A percentile compares a stretch with the other conserved stretches of the same genome.
phyloP scores from a whole-genome alignment of 1,139 yeast genomes.

The Sugiyamaella pinicola region DNA sequence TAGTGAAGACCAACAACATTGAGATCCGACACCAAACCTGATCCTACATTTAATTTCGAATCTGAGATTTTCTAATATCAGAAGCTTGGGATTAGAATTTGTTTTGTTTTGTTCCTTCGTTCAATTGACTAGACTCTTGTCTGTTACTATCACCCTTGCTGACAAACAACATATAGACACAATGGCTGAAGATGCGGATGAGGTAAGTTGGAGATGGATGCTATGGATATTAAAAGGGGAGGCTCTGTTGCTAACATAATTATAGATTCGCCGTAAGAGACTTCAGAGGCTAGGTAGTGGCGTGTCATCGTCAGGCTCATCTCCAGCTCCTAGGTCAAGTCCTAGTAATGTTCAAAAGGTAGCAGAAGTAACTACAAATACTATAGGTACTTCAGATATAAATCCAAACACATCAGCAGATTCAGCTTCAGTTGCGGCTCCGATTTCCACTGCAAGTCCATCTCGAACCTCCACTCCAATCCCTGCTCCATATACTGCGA shows the following conservation, averaged over 20 bases:
- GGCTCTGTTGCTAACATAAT: constrained; percentile 7
- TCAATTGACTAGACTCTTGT: not conserved
- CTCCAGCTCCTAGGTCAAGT: constrained; percentile 3
- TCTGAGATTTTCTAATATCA: too few species aligned
- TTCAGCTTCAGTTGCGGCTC: not conserved
- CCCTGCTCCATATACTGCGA: not conserved
- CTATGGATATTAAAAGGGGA: not conserved
- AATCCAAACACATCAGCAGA: not conserved
- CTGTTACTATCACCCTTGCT: not conserved
- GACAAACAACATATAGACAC: not conserved
- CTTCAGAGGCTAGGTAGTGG: constrained; percentile 31
- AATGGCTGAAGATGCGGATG: constrained; percentile 29
- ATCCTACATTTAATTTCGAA: too few species aligned
- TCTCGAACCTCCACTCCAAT: not conserved
- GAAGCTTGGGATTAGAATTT: too few species aligned
- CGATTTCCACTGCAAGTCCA: not conserved
- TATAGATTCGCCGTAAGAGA: constrained; percentile 38
- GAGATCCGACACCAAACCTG: too few species aligned
- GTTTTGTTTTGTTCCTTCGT: too few species aligned
- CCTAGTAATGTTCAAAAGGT: not conserved
- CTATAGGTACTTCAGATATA: not conserved
- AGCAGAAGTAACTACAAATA: not conserved
- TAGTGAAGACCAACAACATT: too few species aligned
- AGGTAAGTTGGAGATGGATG: constrained; percentile 27
- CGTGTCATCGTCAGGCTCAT: constrained; percentile 4